Percentiles rank a stretch among this genome's conserved stretches.
These are phyloP conservation scores for Selaginella tamariscina DNA, from an alignment of 75 land plant genomes.

Conservation along the genomic window DNA sequence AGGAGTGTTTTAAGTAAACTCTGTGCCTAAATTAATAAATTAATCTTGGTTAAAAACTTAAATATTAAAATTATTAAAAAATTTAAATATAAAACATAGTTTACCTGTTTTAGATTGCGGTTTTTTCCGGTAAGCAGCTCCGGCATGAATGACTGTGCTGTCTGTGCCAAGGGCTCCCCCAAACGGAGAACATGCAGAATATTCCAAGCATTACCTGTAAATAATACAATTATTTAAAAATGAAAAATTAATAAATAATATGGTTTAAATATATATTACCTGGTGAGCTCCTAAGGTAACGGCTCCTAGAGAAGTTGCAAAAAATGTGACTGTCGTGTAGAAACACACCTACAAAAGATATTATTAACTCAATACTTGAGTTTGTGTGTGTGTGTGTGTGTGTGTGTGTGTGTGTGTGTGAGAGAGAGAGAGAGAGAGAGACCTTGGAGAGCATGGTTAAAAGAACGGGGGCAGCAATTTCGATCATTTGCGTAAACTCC, in stretches of 20 bases:
- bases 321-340: slow-evolving; percentile 58
- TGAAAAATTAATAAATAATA: too few relatives aligned
- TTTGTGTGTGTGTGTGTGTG: too few relatives aligned
- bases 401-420: too few relatives aligned
- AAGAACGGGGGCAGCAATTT: slow-evolving; percentile 74
- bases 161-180: slow-evolving; percentile 91
- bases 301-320: slow-evolving; percentile 69
- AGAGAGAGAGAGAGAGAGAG: too few relatives aligned
- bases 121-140: slow-evolving; percentile 61
- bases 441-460: slow-evolving; percentile 83
- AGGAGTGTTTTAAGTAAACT: slow-evolving; percentile 47
- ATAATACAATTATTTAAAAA: background rate
- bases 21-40: slow-evolving; percentile 37
- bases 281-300: slow-evolving; percentile 79
- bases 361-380: background rate
- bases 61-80: background rate
- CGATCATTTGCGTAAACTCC: slow-evolving; percentile 53
- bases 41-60: background rate
- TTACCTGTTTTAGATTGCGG: slow-evolving; percentile 59
- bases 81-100: background rate
- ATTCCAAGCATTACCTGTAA: slow-evolving; percentile 81
- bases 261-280: slow-evolving; percentile 26
- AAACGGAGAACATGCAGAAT: slow-evolving; percentile 66
- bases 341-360: slow-evolving; percentile 50
- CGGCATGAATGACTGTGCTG: slow-evolving; percentile 97